Conservation (phyloP, 768 basidiomycete species). For the Trametes meyenii region DNA sequence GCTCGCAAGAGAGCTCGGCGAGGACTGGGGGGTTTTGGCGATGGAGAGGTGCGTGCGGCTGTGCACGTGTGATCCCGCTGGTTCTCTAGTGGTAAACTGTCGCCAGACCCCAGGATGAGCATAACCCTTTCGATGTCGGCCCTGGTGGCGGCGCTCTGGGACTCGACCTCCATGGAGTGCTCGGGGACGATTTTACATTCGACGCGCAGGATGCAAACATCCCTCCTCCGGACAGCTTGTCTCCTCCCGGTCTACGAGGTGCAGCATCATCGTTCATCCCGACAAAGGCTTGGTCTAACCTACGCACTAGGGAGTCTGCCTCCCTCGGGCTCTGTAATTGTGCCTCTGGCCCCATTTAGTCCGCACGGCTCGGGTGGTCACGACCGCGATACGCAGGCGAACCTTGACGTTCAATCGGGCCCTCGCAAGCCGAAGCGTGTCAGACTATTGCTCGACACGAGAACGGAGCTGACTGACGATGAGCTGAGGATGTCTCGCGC, state of each 20-base stretch:
- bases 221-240: constrained; percentile 29
- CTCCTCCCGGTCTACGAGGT: constrained; percentile 17
- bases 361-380: constrained; percentile 17
- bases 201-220: constrained; percentile 15
- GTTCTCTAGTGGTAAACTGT: not conserved
- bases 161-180: not conserved
- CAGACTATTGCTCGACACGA: constrained; percentile 63
- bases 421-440: constrained; percentile 50
- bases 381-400: not conserved
- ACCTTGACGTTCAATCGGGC: not conserved
- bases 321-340: constrained; percentile 25
- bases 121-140: constrained; percentile 20
- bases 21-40: constrained; percentile 56
- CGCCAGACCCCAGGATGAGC: constrained; percentile 22
- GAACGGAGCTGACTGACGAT: constrained; percentile 82
- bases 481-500: constrained; percentile 75
- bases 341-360: constrained; percentile 28
- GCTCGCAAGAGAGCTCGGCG: constrained; percentile 73
- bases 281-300: constrained; percentile 23
- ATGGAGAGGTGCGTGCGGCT: not conserved
- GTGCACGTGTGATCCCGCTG: not conserved
- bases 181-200: constrained; percentile 21
- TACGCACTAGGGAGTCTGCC: constrained; percentile 6
- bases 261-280: constrained; percentile 20
- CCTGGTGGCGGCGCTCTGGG: not conserved